Percentiles rank a stretch among this genome's conserved stretches.
phyloP scores from a whole-genome alignment of 2,329 filamentous ascomycete genomes.

The Kalmusia sp. region DNA sequence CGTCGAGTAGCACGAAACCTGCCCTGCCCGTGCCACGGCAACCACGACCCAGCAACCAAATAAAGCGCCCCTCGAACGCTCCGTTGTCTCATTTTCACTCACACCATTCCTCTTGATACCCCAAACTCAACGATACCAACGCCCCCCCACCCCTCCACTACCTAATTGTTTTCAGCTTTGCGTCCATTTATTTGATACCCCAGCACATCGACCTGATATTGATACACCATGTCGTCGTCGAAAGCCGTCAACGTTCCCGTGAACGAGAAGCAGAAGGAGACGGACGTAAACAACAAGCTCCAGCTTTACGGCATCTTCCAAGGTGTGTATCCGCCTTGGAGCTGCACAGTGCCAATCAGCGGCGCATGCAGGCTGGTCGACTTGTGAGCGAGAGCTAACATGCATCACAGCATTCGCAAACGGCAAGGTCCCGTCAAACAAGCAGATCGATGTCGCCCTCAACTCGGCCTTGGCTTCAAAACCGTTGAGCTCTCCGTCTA shows the following conservation, averaged over 20 bases:
- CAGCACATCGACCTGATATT: not conserved
- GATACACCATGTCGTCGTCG: constrained; percentile 12
- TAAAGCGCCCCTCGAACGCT: constrained; percentile 9
- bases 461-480: constrained; percentile 83
- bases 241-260: constrained; percentile 73
- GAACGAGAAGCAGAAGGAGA: constrained; percentile 78
- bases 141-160: not conserved
- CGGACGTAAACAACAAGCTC: constrained; percentile 88
- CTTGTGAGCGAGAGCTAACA: constrained; percentile 19
- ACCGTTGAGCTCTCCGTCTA: constrained; percentile 72
- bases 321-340: constrained; percentile 55
- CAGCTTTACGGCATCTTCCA: constrained; percentile 90
- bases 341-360: not conserved
- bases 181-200: constrained; percentile 15
- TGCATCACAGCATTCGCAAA: constrained; percentile 74
- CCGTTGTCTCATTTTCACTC: not conserved
- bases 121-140: not conserved
- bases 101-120: constrained; percentile 12
- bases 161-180: not conserved
- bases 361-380: not conserved
- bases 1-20: constrained; percentile 9
- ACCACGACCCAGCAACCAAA: constrained; percentile 10
- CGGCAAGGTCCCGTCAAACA: constrained; percentile 93
- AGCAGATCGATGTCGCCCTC: constrained; percentile 92
- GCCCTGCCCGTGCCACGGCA: constrained; percentile 10